Conservation (phyloP, 78 protist genomes). For the Anaeramoeba ignava region DNA sequence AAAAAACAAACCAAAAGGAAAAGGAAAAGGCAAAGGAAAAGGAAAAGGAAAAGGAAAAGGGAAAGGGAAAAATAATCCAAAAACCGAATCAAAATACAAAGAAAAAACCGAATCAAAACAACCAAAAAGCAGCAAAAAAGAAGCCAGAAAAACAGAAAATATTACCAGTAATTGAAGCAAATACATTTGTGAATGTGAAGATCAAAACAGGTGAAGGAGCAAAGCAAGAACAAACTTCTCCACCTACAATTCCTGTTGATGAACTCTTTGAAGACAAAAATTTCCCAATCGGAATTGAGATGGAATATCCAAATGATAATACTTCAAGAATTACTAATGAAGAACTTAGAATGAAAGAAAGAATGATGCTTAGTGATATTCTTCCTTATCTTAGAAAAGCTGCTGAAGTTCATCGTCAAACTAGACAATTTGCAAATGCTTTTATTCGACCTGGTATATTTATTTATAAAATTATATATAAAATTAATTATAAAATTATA, state of each 20-base stretch:
- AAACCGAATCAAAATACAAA: neutral
- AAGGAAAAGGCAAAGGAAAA: neutral
- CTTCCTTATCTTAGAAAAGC: constrained; percentile 5
- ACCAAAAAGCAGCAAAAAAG: too few species aligned
- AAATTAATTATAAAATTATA: too few species aligned
- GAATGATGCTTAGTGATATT: constrained; percentile 2
- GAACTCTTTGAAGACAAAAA: neutral
- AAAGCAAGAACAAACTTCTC: neutral
- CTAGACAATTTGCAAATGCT: neutral
- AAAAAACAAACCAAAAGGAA: neutral
- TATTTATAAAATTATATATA: too few species aligned
- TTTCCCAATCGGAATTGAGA: neutral
- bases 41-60: neutral
- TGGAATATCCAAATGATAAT: neutral
- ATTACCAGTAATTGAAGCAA: too few species aligned
- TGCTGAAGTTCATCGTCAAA: constrained; percentile 18
- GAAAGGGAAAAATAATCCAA: neutral
- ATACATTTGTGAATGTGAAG: too few species aligned
- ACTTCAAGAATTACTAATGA: neutral
- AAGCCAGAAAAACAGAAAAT: too few species aligned
- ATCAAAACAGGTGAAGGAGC: neutral
- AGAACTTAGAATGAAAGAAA: neutral
- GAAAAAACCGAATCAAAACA: neutral
- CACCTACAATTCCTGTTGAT: constrained; percentile 1
- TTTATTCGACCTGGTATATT: neutral